Evolutionary conservation across 306 rosid species (phyloP), one percentile per base, ranked within the genome.

Genomic region (Quercus variabilis): DNA sequence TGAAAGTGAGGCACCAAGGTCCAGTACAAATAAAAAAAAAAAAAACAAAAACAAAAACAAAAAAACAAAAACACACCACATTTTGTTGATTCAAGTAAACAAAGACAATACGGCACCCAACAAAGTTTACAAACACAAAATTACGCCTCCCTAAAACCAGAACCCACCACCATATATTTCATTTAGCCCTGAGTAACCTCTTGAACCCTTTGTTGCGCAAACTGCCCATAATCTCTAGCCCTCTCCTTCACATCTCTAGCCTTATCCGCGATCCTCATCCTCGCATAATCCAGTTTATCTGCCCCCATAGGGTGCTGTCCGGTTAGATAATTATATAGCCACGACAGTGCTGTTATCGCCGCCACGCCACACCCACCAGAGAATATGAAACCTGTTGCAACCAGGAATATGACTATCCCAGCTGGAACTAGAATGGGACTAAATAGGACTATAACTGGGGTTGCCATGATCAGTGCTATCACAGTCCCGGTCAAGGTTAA

Each of bases 361-460:
- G 84, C 88, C 43, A 87, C 74, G 7, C 90, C 88, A 25, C 88
- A 87, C 3, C 87, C 83, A 4, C 90, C 88, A 0, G 93, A 89
- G 76, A 89, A 86, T 30, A 86, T 4, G 4, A 91, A 89, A 0
- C 93, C 93, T 3, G 79, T 12, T 6, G 80, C 80, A 57, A 74
- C 86, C 11, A 91, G 78, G 62, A 77, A 62, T 2, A 86, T 30
- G 35, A 69, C 71, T 25, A 84, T 43, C 1, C 74, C 88, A 5
- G 90, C 91, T 2, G 90, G 93, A 14, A 91, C 84, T 2, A 91
- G 78, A 71, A 89, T 78, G 1, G 93, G 95, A 57, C 91, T 89
- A 69, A 87, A 91, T 73, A 91, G 46, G 80, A 91, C 88, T 33
- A 89, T 65, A 54, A 89, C 77, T 1, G 96, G 91, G 12, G 93